phyloP scores from a whole-genome alignment of 2,329 filamentous ascomycete species.

The Stagonosporopsis chrysanthemi region DNA sequence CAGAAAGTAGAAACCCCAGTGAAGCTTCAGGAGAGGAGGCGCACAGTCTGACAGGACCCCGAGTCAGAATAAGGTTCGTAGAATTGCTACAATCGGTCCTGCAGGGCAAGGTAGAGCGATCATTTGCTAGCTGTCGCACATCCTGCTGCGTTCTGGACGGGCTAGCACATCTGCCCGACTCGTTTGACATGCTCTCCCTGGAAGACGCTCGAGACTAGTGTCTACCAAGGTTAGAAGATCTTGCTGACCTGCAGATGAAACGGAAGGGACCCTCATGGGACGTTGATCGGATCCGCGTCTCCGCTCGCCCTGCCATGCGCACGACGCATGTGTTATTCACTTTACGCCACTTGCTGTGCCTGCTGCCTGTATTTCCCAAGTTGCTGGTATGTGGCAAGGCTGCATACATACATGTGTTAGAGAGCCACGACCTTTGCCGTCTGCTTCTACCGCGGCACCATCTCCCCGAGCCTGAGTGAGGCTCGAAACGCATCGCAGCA shows the following conservation, averaged over 20 bases:
- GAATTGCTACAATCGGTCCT: conserved; percentile 13
- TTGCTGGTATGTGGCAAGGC: neutral
- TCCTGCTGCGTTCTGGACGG: conserved; percentile 5
- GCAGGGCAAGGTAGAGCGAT: neutral
- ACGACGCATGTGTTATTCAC: conserved; percentile 11
- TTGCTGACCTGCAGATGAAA: conserved; percentile 19
- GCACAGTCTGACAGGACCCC: conserved; percentile 18
- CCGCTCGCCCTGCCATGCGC: conserved; percentile 9
- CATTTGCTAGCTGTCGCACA: conserved; percentile 9
- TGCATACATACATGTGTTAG: neutral
- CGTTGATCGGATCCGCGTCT: conserved; percentile 15
- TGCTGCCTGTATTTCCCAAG: neutral
- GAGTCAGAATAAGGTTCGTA: conserved; percentile 33
- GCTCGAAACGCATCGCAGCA: neutral
- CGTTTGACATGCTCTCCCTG: conserved; percentile 19
- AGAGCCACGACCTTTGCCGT: neutral
- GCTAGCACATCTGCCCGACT: conserved; percentile 2
- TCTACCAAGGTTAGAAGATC: conserved; percentile 8
- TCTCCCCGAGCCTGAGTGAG: neutral
- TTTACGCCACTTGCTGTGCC: conserved; percentile 20
- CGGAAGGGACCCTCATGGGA: conserved; percentile 16
- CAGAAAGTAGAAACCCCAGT: conserved; percentile 22
- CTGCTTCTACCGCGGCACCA: neutral
- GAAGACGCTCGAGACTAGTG: conserved; percentile 5
- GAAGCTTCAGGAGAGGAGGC: conserved; percentile 27